Percentiles rank a stretch among this genome's conserved stretches.
Conservation (phyloP, 2,329 filamentous ascomycete species). For the Botrytis cinerea region DNA sequence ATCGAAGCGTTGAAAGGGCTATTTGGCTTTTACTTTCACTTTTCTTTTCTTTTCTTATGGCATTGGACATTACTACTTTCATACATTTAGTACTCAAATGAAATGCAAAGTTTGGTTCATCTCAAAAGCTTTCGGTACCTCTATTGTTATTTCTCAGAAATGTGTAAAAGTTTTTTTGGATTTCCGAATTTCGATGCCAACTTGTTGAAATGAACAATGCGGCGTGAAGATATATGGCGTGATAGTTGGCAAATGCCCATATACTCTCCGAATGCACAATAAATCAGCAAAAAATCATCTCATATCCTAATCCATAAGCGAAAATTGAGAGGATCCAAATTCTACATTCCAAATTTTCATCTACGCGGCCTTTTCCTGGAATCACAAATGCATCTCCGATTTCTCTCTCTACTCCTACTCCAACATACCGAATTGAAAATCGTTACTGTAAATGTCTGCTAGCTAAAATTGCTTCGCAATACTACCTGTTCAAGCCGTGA, state of each 20-base stretch:
- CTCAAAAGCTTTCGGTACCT: not conserved
- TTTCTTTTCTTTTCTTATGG: too few species aligned
- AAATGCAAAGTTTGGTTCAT: not conserved
- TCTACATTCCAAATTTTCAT: not conserved
- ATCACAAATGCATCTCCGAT: not conserved
- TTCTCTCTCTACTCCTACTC: not conserved
- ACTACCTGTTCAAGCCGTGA: too few species aligned
- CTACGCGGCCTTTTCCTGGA: not conserved
- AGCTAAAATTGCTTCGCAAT: too few species aligned
- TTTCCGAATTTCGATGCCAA: not conserved
- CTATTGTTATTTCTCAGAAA: not conserved
- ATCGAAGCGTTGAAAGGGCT: not conserved
- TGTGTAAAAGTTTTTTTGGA: not conserved
- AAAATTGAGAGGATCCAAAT: not conserved
- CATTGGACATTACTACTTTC: too few species aligned
- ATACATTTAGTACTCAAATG: too few species aligned
- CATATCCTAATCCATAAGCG: not conserved
- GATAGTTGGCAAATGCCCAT: not conserved
- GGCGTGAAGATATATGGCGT: not conserved
- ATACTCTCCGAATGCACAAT: not conserved
- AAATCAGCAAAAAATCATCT: accelerated
- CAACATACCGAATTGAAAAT: not conserved
- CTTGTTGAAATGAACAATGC: not conserved
- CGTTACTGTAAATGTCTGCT: too few species aligned
- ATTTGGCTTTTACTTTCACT: too few species aligned